Conservation (phyloP, 768 basidiomycete genomes). For the Lactifluus subvellereus region DNA sequence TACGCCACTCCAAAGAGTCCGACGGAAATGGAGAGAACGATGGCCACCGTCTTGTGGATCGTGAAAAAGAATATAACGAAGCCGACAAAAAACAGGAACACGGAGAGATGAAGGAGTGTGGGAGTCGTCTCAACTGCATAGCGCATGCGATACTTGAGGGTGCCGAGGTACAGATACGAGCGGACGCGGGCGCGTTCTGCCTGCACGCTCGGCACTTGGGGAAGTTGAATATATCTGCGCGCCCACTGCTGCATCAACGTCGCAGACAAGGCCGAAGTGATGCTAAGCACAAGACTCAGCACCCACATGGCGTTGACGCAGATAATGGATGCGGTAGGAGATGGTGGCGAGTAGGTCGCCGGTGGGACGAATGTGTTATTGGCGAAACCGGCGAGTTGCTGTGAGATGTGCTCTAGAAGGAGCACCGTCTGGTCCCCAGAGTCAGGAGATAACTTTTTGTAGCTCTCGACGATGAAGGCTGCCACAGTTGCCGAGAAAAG, state of each 20-base stretch:
- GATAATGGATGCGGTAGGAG: background rate
- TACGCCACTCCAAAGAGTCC: conserved; percentile 12
- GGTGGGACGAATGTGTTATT: background rate
- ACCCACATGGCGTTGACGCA: conserved; percentile 19
- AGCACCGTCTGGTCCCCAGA: background rate
- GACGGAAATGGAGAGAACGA: conserved; percentile 5
- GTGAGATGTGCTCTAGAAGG: conserved; percentile 14
- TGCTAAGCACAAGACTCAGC: conserved; percentile 19
- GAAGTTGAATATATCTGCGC: conserved; percentile 16
- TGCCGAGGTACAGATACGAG: conserved; percentile 33
- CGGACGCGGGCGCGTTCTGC: conserved; percentile 38
- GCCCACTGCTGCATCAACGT: conserved; percentile 20
- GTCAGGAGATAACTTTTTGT: conserved; percentile 18
- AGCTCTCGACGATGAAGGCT: conserved; percentile 23
- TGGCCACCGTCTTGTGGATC: conserved; percentile 20
- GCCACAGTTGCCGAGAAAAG: conserved; percentile 25
- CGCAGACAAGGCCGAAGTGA: conserved; percentile 17
- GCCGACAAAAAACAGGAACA: conserved; percentile 45
- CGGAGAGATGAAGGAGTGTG: conserved; percentile 42
- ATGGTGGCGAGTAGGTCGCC: background rate
- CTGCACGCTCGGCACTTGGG: conserved; percentile 27
- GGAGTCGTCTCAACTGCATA: conserved; percentile 39
- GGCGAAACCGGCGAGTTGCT: conserved; percentile 10
- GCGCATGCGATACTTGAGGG: conserved; percentile 37
- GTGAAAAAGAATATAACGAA: conserved; percentile 41